Evolutionary conservation across 1,284 basidiomycete species (phyloP).

Genomic region (Cronartium quercuum): DNA sequence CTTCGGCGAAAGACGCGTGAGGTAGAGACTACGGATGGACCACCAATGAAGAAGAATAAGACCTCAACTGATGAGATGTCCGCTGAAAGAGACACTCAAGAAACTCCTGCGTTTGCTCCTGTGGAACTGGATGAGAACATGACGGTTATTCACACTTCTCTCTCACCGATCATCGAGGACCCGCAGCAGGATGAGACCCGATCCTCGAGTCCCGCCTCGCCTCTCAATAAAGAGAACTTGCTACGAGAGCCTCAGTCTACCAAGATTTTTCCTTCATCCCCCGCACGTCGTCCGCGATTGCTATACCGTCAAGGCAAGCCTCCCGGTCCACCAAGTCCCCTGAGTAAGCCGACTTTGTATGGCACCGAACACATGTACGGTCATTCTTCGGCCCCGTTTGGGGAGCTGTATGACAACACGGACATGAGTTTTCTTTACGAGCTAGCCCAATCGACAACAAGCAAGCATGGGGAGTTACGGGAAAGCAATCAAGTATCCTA

Average conservation of each 20-base stretch:
- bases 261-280: not conserved
- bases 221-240: not conserved
- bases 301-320: not conserved
- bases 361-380: constrained; percentile 22
- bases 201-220: not conserved
- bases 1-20: constrained; percentile 1
- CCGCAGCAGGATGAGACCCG: not conserved
- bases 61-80: not conserved
- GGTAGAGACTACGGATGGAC: not conserved
- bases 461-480: too few relatives aligned
- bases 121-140: not conserved
- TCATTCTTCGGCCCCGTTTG: not conserved
- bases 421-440: constrained; percentile 3
- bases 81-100: not conserved
- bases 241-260: not conserved
- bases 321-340: not conserved
- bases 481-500: too few relatives aligned
- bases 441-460: not conserved
- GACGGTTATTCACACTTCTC: not conserved
- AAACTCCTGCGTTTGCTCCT: not conserved
- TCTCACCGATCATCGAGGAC: not conserved
- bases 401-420: not conserved
- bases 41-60: not conserved
- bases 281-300: not conserved
- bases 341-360: constrained; percentile 19